A percentile compares a stretch with the other conserved stretches of the same genome.
Conservation (phyloP, 768 basidiomycete genomes). For the Panellus pusillus region DNA sequence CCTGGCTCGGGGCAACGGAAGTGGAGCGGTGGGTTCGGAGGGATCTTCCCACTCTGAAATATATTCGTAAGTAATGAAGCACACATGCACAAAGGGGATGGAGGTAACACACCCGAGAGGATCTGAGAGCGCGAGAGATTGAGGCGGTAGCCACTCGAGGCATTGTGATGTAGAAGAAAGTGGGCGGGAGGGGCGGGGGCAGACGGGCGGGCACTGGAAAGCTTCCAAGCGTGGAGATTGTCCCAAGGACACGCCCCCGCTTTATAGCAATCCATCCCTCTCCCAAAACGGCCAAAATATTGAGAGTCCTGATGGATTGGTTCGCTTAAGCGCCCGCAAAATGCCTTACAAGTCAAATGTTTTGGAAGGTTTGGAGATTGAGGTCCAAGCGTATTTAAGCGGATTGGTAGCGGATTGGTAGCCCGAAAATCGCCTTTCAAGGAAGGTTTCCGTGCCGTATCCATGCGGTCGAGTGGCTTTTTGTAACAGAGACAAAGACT, state of each 20-base stretch:
- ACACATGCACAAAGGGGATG: neutral
- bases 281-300: neutral
- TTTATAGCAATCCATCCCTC: conserved; percentile 11
- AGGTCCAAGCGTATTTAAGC: conserved; percentile 16
- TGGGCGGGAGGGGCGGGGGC: neutral
- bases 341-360: conserved; percentile 16
- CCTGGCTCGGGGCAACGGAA: neutral
- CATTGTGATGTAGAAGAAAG: neutral
- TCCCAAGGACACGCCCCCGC: neutral
- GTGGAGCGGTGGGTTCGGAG: conserved; percentile 4
- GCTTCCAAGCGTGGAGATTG: conserved; percentile 4
- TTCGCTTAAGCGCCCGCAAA: conserved; percentile 1
- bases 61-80: no score
- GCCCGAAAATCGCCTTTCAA: conserved; percentile 4
- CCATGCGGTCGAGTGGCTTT: conserved; percentile 6
- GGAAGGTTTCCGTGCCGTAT: conserved; percentile 4
- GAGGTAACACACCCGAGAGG: neutral
- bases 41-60: neutral
- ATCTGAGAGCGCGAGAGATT: neutral
- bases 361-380: conserved; percentile 8
- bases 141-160: conserved; percentile 7
- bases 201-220: neutral
- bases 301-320: conserved; percentile 7
- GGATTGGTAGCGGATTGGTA: conserved; percentile 13
- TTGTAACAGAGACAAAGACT: neutral